Base-by-base conservation (phyloP, 2,329 filamentous ascomycete genomes). In the Camptophora hylomeconis region DNA sequence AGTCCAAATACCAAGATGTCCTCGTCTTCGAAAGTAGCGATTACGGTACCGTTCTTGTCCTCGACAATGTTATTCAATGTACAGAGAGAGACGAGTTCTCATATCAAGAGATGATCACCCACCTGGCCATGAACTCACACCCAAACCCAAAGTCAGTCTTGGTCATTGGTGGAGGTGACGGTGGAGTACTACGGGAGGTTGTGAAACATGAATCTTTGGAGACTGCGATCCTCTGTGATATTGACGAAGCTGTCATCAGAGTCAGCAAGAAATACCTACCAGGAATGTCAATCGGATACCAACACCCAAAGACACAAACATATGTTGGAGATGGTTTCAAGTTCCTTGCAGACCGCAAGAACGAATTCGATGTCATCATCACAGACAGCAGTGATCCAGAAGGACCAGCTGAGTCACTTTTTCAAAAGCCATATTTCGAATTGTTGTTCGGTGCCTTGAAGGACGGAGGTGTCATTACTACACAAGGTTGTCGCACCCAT, bases 401-500 rank as follows among this genome's bases (percentile, higher is more conserved):
- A 57, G 89, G 89, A 41, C 89, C 89, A 17, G 89, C 89, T 46
- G 86, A 95, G 73, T 78, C 72, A 50, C 72, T 98, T 43, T 98
- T 98, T 79, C 74, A 95, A 72, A 94, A 94, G 71, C 79, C 84
- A 39, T 98, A 98, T 73, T 98, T 95, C 61, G 70, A 94, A 70
- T 76, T 98, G 46, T 72, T 98, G 39, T 69, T 79, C 58, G 80
- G 77, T 52, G 89, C 89, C 49, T 75, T 95, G 48, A 76, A 81
- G 45, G 83, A 93, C 51, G 87, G 86, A 62, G 89, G 89, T 67
- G 84, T 98, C 54, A 95, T 98, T 65, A 87, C 84, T 63, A 98
- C 89, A 56, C 89, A 98, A 94, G 89, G 89, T 98, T 92, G 83
- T 92, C 84, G 83, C 82, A 69, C 75, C 77, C 75, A 71, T 73